These are phyloP conservation scores for Solanum clarkiae DNA, from an alignment of 257 asterid species.

Conservation along the genomic window DNA sequence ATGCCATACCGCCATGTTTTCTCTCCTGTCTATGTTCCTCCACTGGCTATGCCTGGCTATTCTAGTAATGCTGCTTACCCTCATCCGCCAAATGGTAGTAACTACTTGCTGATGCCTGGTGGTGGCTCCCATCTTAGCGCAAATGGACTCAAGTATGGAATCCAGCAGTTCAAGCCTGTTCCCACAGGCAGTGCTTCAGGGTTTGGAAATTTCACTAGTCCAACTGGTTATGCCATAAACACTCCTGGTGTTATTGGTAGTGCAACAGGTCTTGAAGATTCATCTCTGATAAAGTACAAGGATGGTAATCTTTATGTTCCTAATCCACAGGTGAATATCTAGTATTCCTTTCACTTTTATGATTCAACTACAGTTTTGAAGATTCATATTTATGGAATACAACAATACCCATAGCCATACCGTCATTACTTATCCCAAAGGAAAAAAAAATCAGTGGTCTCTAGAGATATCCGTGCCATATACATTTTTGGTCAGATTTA, in stretches of 20 bases:
- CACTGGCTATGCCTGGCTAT: constrained; percentile 81
- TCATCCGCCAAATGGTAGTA: constrained; percentile 88
- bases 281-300: constrained; percentile 79
- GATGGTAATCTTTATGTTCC: constrained; percentile 64
- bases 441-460: not conserved
- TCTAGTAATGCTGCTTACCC: constrained; percentile 76
- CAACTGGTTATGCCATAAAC: constrained; percentile 72
- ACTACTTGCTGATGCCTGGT: constrained; percentile 81
- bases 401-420: not conserved
- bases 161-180: constrained; percentile 79
- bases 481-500: not conserved
- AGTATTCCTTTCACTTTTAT: not conserved
- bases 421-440: not conserved
- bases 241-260: constrained; percentile 72
- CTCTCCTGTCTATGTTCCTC: constrained; percentile 81
- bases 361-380: not conserved
- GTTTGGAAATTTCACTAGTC: constrained; percentile 66
- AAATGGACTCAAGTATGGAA: constrained; percentile 67
- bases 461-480: not conserved
- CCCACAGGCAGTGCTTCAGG: constrained; percentile 65
- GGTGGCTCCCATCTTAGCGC: constrained; percentile 58
- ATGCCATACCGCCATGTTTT: constrained; percentile 83
- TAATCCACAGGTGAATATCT: constrained; percentile 64
- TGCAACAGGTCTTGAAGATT: constrained; percentile 72
- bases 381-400: not conserved